Conservation (phyloP, 1,284 basidiomycete species). For the Ceratobasidium sp. region DNA sequence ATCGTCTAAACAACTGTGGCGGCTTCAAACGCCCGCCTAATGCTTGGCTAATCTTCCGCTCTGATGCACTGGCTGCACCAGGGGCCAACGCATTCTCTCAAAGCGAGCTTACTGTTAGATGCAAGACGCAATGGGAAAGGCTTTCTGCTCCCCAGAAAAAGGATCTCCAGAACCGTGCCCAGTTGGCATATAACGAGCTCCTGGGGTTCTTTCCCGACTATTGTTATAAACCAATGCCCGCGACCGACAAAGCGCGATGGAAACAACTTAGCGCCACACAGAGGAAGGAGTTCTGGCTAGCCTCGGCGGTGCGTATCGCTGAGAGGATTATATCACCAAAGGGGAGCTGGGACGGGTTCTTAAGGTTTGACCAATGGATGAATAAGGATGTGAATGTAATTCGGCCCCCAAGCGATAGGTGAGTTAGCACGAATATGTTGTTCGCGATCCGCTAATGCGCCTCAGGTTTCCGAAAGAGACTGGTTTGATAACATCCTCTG, state of each 20-base stretch:
- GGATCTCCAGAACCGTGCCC: constrained; percentile 9
- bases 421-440: background rate
- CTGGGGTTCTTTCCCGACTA: constrained; percentile 3
- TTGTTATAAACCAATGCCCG: background rate
- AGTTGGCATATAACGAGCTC: background rate
- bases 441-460: background rate
- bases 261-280: background rate
- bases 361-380: background rate
- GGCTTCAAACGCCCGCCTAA: constrained; percentile 21
- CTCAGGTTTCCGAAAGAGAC: background rate
- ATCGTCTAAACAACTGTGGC: constrained; percentile 11
- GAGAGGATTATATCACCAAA: background rate
- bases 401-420: background rate
- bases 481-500: no score
- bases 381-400: background rate
- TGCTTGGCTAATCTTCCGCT: constrained; percentile 19
- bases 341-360: background rate
- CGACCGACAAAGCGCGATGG: background rate
- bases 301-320: constrained; percentile 14
- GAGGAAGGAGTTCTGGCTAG: constrained; percentile 18
- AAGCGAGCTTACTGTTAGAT: background rate
- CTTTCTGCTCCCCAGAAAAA: background rate
- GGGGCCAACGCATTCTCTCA: background rate
- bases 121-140: background rate
- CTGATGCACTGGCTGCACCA: background rate